A percentile compares a stretch with the other conserved stretches of the same genome.
phyloP scores from a whole-genome alignment of 139 green algal genomes.

The Micractinium conductrix region DNA sequence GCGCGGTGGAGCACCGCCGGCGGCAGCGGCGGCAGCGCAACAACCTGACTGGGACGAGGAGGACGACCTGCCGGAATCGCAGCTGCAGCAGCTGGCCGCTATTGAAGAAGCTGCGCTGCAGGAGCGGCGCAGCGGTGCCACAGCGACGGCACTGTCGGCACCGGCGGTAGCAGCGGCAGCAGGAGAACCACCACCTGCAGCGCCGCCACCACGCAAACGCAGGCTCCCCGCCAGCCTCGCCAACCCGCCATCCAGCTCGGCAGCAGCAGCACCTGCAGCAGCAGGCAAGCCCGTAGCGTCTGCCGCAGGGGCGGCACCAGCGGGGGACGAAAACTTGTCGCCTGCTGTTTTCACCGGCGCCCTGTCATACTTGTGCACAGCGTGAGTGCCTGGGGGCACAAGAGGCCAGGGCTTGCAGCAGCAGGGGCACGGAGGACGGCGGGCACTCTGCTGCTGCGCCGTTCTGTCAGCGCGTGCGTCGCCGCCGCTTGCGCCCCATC shows the following conservation, averaged over 20 bases:
- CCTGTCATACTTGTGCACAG: no score
- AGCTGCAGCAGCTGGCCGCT: neutral
- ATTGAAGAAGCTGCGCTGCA: neutral
- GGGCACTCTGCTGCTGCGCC: neutral
- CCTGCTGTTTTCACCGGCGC: neutral
- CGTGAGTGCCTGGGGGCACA: no score
- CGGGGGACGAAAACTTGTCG: conserved; percentile 3
- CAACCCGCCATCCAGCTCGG: neutral
- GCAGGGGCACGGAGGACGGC: no score
- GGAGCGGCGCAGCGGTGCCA: neutral
- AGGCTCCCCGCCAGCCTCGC: neutral
- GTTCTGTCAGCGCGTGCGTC: neutral
- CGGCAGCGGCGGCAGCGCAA: no score
- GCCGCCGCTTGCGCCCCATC: neutral
- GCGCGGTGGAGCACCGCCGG: no score
- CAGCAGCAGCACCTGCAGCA: neutral
- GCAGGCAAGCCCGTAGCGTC: neutral
- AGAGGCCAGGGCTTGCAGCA: no score
- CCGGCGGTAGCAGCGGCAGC: neutral
- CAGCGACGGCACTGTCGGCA: neutral
- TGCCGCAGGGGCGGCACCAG: no score
- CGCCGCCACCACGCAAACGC: neutral
- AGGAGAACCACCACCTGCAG: no score
- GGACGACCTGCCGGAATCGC: neutral
- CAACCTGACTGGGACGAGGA: conserved; percentile 6